These are phyloP conservation scores for Aspergillus sergii DNA, from an alignment of 2,329 filamentous ascomycete species.

Conservation along the genomic window DNA sequence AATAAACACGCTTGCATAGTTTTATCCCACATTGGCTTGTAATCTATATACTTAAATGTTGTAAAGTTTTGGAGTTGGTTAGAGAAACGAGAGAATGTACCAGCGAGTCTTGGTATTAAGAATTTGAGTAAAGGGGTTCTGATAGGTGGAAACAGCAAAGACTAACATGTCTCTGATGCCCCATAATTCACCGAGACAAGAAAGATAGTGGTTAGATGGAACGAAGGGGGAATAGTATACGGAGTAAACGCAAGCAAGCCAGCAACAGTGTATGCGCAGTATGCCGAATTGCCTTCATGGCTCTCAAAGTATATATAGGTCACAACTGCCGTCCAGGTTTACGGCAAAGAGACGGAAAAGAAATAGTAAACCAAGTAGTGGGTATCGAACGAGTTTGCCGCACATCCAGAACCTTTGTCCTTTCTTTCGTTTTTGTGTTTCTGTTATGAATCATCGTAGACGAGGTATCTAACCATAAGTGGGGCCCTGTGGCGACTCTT, in stretches of 20 bases:
- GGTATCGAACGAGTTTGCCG: constrained; percentile 34
- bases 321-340: background rate
- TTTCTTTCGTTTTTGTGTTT: constrained; percentile 12
- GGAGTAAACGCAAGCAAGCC: background rate
- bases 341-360: background rate
- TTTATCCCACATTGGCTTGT: background rate
- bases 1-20: background rate
- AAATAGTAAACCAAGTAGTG: constrained; percentile 25
- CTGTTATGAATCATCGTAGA: constrained; percentile 4
- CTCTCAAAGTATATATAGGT: background rate
- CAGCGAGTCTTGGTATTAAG: background rate
- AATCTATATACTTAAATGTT: background rate
- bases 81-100: background rate
- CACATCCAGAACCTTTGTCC: constrained; percentile 18
- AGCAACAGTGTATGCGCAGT: background rate
- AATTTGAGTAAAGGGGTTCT: background rate
- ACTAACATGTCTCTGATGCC: background rate
- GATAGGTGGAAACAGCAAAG: no score
- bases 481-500: background rate
- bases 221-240: background rate
- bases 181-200: background rate
- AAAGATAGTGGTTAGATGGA: background rate
- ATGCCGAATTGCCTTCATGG: background rate
- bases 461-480: background rate
- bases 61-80: background rate